Base-by-base conservation (phyloP, 441 rosid genomes). In the Rhodomyrtus psidioides region DNA sequence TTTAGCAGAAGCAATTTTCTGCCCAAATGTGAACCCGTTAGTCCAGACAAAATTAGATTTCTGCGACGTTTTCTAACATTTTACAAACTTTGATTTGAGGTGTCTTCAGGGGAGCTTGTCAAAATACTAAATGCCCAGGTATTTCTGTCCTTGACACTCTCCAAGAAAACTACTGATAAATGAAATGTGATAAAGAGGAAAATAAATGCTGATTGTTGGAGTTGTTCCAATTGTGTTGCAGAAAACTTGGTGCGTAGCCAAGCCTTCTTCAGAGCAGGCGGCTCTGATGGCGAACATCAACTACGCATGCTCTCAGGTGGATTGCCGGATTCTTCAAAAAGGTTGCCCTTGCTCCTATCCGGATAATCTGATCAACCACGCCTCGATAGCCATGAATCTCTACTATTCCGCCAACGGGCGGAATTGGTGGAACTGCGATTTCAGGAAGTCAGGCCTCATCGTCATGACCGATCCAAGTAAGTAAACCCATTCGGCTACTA, bases 241-340 rank as follows among this genome's bases (percentile, higher is more conserved):
- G 93, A 94, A 92, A 91, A 94, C 95, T 2, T 95, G 97, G 98
- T 96, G 98, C 86, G 91, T 96, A 65, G 96, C 97, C 0, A 96
- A 95, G 89, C 98, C 96, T 56, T 95, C 98, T 21, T 89, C 98
- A 7, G 93, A 93, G 79, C 86, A 91, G 81, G 91, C 92, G 56
- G 60, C 93, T 44, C 94, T 94, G 51, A 9, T 90, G 24, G 93
- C 89, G 51, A 95, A 95, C 88, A 89, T 96, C 53, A 90, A 94
- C 76, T 96, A 59, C 9, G 95, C 96, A 4, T 95, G 98, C 88
- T 90, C 96, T 70, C 92, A 93, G 44, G 92, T 92, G 15, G 95
- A 94, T 83, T 95, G 98, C 88, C 86, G 87, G 9, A 82, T 92
- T 85, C 85, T 96, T 62, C 90, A 88, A 4, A 91, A 65, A 85